Percentiles rank a stretch among this genome's conserved stretches.
These are phyloP conservation scores for Biscogniauxia sp. DNA, from an alignment of 2,329 filamentous ascomycete genomes.

Conservation along the genomic window DNA sequence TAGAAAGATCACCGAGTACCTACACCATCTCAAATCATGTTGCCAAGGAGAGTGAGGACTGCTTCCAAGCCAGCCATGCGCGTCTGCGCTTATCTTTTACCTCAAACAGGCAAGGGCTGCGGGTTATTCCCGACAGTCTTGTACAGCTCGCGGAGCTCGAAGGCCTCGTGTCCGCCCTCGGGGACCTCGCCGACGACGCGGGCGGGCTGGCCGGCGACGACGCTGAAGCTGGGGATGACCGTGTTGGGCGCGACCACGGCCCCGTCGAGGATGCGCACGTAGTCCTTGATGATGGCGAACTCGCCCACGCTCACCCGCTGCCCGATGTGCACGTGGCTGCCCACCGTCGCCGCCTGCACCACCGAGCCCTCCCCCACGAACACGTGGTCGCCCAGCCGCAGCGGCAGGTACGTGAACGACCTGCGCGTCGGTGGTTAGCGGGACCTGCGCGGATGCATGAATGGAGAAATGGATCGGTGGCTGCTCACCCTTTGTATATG, in stretches of 20 bases:
- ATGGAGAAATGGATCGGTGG: conserved; percentile 23
- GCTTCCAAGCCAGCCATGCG: too few species aligned
- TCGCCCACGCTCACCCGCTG: conserved; percentile 74
- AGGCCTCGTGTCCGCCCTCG: conserved; percentile 64
- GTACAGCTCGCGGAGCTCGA: conserved; percentile 64
- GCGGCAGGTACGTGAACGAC: conserved; percentile 75
- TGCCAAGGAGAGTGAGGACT: too few species aligned
- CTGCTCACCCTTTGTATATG: conserved; percentile 67
- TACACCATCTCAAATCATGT: too few species aligned
- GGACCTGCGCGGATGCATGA: background rate
- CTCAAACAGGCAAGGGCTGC: conserved; percentile 38
- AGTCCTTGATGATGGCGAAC: conserved; percentile 91
- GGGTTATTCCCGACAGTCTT: conserved; percentile 61
- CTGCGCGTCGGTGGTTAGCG: conserved; percentile 27
- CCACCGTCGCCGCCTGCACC: conserved; percentile 79
- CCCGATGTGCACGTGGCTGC: conserved; percentile 84
- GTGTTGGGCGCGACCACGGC: conserved; percentile 82
- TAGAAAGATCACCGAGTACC: too few species aligned
- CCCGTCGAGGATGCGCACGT: conserved; percentile 81
- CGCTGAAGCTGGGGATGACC: conserved; percentile 87
- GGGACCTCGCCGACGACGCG: conserved; percentile 78
- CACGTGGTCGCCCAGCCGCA: conserved; percentile 92
- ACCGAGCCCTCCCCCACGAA: conserved; percentile 76
- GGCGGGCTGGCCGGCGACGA: conserved; percentile 82
- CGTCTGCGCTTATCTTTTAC: too few species aligned